Conservation (phyloP, 768 basidiomycete species). For the Sporobolomyces roseus region DNA sequence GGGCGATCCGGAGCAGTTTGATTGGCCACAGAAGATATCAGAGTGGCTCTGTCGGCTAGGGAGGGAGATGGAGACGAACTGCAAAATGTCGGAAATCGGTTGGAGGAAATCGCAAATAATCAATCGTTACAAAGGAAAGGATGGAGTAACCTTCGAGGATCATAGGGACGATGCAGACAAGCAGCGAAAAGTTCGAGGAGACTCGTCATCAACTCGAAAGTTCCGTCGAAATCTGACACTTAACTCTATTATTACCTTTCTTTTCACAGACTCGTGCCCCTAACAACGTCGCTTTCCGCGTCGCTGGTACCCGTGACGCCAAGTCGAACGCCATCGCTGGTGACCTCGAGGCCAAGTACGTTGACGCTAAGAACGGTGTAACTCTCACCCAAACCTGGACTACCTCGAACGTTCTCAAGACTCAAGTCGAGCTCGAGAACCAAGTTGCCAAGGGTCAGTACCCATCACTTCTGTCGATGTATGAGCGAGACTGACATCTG, state of each 20-base stretch:
- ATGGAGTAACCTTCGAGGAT: too few species aligned
- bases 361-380: conserved; percentile 85
- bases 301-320: conserved; percentile 73
- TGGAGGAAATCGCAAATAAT: too few species aligned
- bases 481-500: background rate
- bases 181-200: too few species aligned
- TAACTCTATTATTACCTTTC: background rate
- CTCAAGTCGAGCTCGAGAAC: conserved; percentile 91
- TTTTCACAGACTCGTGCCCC: conserved; percentile 49
- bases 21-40: too few species aligned
- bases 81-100: too few species aligned
- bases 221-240: background rate
- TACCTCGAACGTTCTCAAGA: conserved; percentile 85
- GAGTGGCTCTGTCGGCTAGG: too few species aligned
- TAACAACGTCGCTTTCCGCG: conserved; percentile 89
- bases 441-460: conserved; percentile 74
- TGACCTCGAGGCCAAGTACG: conserved; percentile 93
- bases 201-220: too few species aligned
- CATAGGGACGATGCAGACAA: too few species aligned
- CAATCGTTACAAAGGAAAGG: too few species aligned
- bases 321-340: conserved; percentile 70
- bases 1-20: too few species aligned
- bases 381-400: conserved; percentile 95
- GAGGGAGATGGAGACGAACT: too few species aligned
- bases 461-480: background rate